These are phyloP conservation scores for Sporobolomyces phaffii DNA, from an alignment of 768 basidiomycete genomes.

Conservation along the genomic window DNA sequence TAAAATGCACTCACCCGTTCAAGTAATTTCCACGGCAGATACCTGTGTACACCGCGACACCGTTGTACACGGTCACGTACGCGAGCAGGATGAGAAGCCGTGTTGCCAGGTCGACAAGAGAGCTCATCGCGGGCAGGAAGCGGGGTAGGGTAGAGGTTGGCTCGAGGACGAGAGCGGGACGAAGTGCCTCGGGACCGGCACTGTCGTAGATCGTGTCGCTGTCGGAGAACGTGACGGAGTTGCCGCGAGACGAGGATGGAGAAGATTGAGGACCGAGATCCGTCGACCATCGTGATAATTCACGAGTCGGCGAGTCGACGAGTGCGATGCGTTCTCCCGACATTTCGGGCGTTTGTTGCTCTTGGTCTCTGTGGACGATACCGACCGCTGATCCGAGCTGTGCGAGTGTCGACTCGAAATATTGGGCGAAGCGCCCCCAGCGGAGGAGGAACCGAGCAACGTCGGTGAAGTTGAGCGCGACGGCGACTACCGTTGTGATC, in stretches of 20 bases:
- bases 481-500: conserved; percentile 52
- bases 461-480: conserved; percentile 56
- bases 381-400: not conserved
- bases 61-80: conserved; percentile 60
- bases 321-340: not conserved
- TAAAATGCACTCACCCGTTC: conserved; percentile 61
- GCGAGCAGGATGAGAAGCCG: conserved; percentile 65
- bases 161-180: too few species aligned
- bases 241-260: not conserved
- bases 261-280: not conserved
- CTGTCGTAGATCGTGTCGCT: conserved; percentile 33
- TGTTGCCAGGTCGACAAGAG: conserved; percentile 51
- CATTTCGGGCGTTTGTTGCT: not conserved
- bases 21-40: conserved; percentile 71
- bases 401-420: conserved; percentile 46
- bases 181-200: conserved; percentile 27
- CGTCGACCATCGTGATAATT: not conserved
- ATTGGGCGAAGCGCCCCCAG: not conserved
- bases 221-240: conserved; percentile 23
- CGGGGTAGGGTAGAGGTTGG: too few species aligned
- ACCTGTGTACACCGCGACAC: conserved; percentile 76
- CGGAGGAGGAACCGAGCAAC: conserved; percentile 43
- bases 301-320: not conserved
- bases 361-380: not conserved
- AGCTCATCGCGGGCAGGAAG: too few species aligned